Conservation (phyloP, 2,329 filamentous ascomycete genomes). For the Alternaria sp. region DNA sequence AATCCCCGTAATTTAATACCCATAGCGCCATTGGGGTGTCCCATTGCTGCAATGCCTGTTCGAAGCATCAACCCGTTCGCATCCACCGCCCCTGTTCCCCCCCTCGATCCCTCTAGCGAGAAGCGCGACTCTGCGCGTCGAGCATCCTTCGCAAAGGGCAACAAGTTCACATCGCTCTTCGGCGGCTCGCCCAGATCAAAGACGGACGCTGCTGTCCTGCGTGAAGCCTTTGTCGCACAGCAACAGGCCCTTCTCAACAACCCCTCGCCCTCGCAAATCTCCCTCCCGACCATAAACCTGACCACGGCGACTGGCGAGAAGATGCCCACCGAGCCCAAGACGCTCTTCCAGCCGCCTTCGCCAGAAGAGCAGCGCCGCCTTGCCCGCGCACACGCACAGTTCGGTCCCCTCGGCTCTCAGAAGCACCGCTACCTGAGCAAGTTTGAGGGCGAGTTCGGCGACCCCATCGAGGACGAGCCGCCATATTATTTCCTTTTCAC, state of each 20-base stretch:
- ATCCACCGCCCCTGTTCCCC: slow-evolving; percentile 60
- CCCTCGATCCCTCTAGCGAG: slow-evolving; percentile 62
- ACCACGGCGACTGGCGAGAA: slow-evolving; percentile 84
- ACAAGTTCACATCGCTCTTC: slow-evolving; percentile 80
- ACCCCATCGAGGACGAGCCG: slow-evolving; percentile 92
- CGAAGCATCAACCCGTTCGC: slow-evolving; percentile 68
- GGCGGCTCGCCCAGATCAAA: slow-evolving; percentile 81
- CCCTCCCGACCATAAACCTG: slow-evolving; percentile 89
- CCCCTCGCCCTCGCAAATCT: slow-evolving; percentile 72
- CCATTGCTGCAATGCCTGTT: slow-evolving; percentile 65
- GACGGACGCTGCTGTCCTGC: slow-evolving; percentile 68
- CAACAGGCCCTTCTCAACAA: slow-evolving; percentile 69
- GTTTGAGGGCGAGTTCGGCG: slow-evolving; percentile 81
- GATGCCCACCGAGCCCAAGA: slow-evolving; percentile 77
- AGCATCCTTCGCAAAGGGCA: slow-evolving; percentile 68
- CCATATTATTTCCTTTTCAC: slow-evolving; percentile 97
- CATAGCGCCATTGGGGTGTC: background rate
- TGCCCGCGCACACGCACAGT: slow-evolving; percentile 85
- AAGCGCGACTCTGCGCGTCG: slow-evolving; percentile 62
- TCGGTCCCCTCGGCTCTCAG: slow-evolving; percentile 82
- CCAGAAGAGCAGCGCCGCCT: slow-evolving; percentile 81
- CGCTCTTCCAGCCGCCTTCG: slow-evolving; percentile 86
- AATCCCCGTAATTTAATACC: slow-evolving; percentile 3
- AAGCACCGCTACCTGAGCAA: slow-evolving; percentile 90
- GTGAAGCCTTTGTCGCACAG: slow-evolving; percentile 70